Evolutionary conservation across 1,284 basidiomycete species (phyloP), one percentile per base, ranked within the genome.

Genomic region (Moniliella sp.): DNA sequence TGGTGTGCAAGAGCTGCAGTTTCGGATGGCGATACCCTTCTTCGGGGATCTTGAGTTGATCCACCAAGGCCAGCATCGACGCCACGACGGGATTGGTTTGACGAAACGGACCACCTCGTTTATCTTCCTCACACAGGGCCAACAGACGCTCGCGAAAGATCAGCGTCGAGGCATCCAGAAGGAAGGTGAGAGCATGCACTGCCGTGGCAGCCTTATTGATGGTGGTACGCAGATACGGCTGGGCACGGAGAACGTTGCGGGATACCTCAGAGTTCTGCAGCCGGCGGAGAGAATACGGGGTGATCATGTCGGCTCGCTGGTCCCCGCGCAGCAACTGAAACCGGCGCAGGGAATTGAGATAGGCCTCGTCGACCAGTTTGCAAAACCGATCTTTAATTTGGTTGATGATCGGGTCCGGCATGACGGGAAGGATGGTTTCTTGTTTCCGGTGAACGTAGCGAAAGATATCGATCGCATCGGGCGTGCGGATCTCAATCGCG

Each of bases 401-500:
- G 37, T 32, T 42, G 35, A 45, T 45, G 18, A 33, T 46, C 30
- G 28, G 57, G 25, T 43, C 42, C 10, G 55, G 40, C 4, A 39
- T 25, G 11, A 59, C 52, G 15, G 43, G 36, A 30, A 55, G 40
- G 19, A 51, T 37, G 23, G 50, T 45, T 35, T 59, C 56, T 25
- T 37, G 41, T 41, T 97, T 99, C 45, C 78, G 73, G 57, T 86
- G 76, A 47, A 88, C 71, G 57, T 93, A 97, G 27, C 70, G 69
- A 40, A 72, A 70, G 23, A 97, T 69, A 61, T 97, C 91, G 25
- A 86, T 64, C 43, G 83, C 84, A 35, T 76, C 70, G 52, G 94
- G 88, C 50, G 88, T 76, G 33, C 91, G 71, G 40, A 94, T 82
- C 57, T 97, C 88, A 42, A 99, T 88, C 34, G 75, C 73, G 48